These are phyloP conservation scores for Teratosphaeria viscida DNA, from an alignment of 2,329 filamentous ascomycete species.

Conservation along the genomic window DNA sequence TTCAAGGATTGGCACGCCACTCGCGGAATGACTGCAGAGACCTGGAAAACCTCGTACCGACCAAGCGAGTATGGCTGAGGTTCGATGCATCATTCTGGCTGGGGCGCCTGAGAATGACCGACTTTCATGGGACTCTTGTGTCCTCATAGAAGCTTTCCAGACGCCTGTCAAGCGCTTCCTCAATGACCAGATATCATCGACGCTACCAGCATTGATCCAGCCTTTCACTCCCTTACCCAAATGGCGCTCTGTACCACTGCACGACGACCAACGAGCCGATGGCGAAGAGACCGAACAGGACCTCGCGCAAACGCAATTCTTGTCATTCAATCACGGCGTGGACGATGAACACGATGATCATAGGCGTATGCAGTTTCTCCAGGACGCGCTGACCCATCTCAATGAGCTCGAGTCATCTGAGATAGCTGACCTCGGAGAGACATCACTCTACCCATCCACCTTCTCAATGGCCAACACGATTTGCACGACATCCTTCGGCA, in stretches of 20 bases:
- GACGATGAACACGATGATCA: neutral
- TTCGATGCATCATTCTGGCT: constrained; percentile 40
- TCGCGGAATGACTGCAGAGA: neutral
- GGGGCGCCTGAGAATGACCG: constrained; percentile 49
- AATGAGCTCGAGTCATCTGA: constrained; percentile 56
- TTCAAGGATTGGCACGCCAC: neutral
- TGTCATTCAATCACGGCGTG: constrained; percentile 15
- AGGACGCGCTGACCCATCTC: constrained; percentile 65
- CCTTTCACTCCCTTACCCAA: neutral
- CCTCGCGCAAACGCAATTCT: constrained; percentile 14
- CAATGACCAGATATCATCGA: neutral
- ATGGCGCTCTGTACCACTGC: neutral
- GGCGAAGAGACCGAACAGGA: neutral
- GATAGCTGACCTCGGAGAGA: constrained; percentile 25
- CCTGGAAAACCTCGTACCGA: neutral
- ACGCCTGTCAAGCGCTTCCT: constrained; percentile 12
- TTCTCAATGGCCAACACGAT: constrained; percentile 19
- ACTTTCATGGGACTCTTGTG: constrained; percentile 46
- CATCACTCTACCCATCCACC: neutral
- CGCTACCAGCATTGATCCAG: neutral
- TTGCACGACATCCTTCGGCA: constrained; percentile 14
- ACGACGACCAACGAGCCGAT: neutral
- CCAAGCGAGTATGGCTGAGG: neutral
- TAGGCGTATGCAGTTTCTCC: constrained; percentile 53
- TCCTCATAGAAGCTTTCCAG: constrained; percentile 39